phyloP scores from a whole-genome alignment of 2,329 filamentous ascomycete species.

The Rutstroemia sp. region DNA sequence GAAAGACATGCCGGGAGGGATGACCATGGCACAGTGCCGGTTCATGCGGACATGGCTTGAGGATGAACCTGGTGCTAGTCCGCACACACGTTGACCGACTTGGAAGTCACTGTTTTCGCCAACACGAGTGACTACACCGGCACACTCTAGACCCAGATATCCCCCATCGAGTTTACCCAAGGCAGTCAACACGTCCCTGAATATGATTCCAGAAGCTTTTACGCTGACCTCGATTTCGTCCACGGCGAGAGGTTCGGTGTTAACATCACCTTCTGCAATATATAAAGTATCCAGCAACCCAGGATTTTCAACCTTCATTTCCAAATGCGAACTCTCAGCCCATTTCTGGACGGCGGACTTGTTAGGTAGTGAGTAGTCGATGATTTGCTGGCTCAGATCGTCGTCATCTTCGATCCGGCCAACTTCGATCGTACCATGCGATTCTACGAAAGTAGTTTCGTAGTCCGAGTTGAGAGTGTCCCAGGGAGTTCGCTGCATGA shows the following conservation, averaged over 20 bases:
- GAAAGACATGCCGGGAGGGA: slow-evolving; percentile 12
- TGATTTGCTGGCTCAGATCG: neutral
- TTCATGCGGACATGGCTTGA: neutral
- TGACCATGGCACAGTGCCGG: slow-evolving; percentile 4
- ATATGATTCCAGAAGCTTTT: slow-evolving; percentile 26
- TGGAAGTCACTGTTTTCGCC: slow-evolving; percentile 25
- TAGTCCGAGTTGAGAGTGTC: neutral
- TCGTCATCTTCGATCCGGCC: neutral
- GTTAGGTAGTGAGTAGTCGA: neutral
- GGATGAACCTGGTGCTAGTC: neutral
- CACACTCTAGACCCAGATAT: slow-evolving; percentile 30
- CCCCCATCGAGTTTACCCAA: slow-evolving; percentile 29
- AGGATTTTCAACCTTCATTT: slow-evolving; percentile 18
- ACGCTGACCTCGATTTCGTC: slow-evolving; percentile 24
- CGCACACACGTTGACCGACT: slow-evolving; percentile 27
- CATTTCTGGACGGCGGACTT: neutral
- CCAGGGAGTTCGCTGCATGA: neutral
- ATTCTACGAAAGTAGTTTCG: neutral
- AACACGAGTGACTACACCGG: slow-evolving; percentile 28
- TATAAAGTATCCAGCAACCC: slow-evolving; percentile 22
- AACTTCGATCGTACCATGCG: neutral
- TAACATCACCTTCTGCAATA: slow-evolving; percentile 18
- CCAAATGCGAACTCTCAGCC: slow-evolving; percentile 11
- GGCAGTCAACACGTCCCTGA: slow-evolving; percentile 27
- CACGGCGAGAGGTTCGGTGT: slow-evolving; percentile 7